Percentiles rank a stretch among this genome's conserved stretches.
Conservation (phyloP, 495 filamentous ascomycete species). For the Aeminium ludgeri region DNA sequence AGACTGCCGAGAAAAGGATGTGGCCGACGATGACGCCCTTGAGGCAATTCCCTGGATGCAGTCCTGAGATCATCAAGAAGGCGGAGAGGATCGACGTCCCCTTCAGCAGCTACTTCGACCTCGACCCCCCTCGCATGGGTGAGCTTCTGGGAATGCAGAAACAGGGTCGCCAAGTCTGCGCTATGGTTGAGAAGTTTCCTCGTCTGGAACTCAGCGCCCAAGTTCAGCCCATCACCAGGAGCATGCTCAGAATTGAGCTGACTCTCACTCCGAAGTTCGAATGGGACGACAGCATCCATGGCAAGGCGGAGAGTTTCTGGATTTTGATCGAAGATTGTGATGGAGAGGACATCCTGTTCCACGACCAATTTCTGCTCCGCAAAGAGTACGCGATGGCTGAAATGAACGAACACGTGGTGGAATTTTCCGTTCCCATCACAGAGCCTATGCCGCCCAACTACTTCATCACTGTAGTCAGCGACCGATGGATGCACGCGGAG, state of each 20-base stretch:
- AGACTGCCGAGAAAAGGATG: slow-evolving; percentile 99
- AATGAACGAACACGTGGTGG: slow-evolving; percentile 86
- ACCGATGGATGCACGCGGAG: slow-evolving; percentile 96
- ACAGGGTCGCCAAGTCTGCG: slow-evolving; percentile 70
- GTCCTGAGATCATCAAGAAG: slow-evolving; percentile 74
- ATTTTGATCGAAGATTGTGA: slow-evolving; percentile 94
- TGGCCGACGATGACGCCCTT: slow-evolving; percentile 97
- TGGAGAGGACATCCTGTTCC: slow-evolving; percentile 87
- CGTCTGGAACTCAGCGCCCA: slow-evolving; percentile 80
- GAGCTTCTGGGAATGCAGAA: slow-evolving; percentile 87
- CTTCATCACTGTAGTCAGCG: slow-evolving; percentile 85
- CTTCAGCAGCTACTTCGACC: slow-evolving; percentile 84
- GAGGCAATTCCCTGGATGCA: slow-evolving; percentile 70
- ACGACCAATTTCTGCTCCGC: slow-evolving; percentile 85
- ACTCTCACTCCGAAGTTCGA: slow-evolving; percentile 90
- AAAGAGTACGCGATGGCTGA: slow-evolving; percentile 66
- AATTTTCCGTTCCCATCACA: slow-evolving; percentile 89
- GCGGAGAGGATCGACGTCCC: slow-evolving; percentile 88
- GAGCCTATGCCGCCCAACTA: slow-evolving; percentile 98
- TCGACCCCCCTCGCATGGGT: slow-evolving; percentile 93
- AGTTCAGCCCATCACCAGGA: slow-evolving; percentile 85
- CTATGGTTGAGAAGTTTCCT: slow-evolving; percentile 80
- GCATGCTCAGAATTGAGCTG: slow-evolving; percentile 85
- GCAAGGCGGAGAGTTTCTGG: slow-evolving; percentile 83
- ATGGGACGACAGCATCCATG: slow-evolving; percentile 86